Conservation (phyloP, 306 rosid genomes). For the Sicyos baderoa region DNA sequence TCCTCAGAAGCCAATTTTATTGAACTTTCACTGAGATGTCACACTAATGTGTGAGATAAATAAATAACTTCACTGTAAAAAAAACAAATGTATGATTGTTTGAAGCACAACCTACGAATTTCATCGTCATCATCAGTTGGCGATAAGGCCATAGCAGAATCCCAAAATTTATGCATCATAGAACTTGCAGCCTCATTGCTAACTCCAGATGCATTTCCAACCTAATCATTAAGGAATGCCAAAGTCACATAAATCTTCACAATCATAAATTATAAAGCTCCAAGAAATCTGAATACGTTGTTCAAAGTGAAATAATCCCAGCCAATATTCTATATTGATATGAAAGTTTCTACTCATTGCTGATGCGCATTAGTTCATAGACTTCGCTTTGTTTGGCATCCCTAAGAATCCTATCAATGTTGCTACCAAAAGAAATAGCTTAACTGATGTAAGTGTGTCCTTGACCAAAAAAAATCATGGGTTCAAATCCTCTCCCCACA, state of each 20-base stretch:
- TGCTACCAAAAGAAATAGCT: too few species aligned
- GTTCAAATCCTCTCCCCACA: too few species aligned
- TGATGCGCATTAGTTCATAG: neutral
- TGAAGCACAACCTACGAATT: conserved; percentile 45
- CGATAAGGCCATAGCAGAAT: conserved; percentile 77
- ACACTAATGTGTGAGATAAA: conserved; percentile 9
- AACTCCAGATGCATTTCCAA: conserved; percentile 50
- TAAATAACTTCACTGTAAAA: conserved; percentile 4
- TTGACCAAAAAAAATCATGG: too few species aligned
- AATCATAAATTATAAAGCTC: neutral
- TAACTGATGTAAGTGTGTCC: too few species aligned
- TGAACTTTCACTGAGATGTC: conserved; percentile 57
- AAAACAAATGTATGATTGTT: conserved; percentile 15
- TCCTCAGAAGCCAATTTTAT: conserved; percentile 66
- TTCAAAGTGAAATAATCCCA: neutral
- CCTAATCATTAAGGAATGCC: conserved; percentile 39
- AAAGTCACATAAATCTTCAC: conserved; percentile 5
- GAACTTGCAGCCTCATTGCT: conserved; percentile 59
- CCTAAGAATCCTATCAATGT: neutral
- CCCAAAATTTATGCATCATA: conserved; percentile 94
- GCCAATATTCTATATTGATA: conserved; percentile 10
- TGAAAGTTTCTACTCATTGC: neutral
- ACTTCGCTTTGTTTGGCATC: neutral
- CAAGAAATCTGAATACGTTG: neutral
- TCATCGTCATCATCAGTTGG: conserved; percentile 68